Percentiles rank a stretch among this genome's conserved stretches.
These are phyloP conservation scores for Albatrellus sp. DNA, from an alignment of 1,284 basidiomycete genomes.

Conservation along the genomic window DNA sequence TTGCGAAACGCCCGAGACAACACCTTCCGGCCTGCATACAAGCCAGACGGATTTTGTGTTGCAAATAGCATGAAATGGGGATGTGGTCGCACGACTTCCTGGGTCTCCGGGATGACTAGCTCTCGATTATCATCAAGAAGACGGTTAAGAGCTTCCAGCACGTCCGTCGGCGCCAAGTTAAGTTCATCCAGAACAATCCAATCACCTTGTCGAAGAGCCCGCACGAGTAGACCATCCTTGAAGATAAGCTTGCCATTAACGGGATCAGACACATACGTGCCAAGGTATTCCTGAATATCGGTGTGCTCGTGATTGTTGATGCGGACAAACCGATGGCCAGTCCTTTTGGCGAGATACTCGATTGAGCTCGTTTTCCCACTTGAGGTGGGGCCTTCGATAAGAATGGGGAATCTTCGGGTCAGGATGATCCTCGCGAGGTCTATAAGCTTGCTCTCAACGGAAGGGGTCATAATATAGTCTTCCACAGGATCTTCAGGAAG, in stretches of 20 bases:
- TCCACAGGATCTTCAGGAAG: slow-evolving; percentile 49
- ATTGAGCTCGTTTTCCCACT: slow-evolving; percentile 97
- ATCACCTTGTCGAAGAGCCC: slow-evolving; percentile 83
- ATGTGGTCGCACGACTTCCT: slow-evolving; percentile 90
- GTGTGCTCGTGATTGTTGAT: slow-evolving; percentile 99
- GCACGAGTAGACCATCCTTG: slow-evolving; percentile 89
- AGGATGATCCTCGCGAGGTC: slow-evolving; percentile 88
- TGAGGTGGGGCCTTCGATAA: slow-evolving; percentile 97
- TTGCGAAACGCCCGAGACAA: slow-evolving; percentile 95
- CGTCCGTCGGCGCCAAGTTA: slow-evolving; percentile 96
- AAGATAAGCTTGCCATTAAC: slow-evolving; percentile 87
- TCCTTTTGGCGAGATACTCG: slow-evolving; percentile 88
- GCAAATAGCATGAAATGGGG: slow-evolving; percentile 98
- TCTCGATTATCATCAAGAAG: slow-evolving; percentile 97
- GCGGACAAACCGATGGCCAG: slow-evolving; percentile 92
- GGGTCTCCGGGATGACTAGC: slow-evolving; percentile 91
- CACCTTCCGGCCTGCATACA: slow-evolving; percentile 96
- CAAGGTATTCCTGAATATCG: slow-evolving; percentile 97
- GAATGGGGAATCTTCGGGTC: slow-evolving; percentile 84
- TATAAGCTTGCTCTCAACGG: slow-evolving; percentile 90
- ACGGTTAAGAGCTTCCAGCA: slow-evolving; percentile 94
- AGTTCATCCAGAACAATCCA: slow-evolving; percentile 99
- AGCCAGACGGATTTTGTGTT: slow-evolving; percentile 94
- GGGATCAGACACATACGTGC: slow-evolving; percentile 92
- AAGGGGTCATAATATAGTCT: slow-evolving; percentile 91